Conservation (phyloP, 2,329 filamentous ascomycete species). For the Epichloe glyceriae region DNA sequence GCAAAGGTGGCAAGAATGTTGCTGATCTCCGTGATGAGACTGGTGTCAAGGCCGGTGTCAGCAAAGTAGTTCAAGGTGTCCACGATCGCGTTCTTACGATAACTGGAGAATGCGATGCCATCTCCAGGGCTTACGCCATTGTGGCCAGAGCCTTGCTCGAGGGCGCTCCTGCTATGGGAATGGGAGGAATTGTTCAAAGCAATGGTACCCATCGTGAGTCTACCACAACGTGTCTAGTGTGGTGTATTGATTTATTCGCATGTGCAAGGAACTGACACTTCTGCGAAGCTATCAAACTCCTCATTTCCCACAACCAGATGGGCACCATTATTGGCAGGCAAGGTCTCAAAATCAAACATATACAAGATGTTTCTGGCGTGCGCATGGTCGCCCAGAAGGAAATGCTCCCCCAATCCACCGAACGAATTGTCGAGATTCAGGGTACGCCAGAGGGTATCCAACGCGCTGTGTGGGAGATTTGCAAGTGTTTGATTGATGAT, state of each 20-base stretch:
- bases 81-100: constrained; percentile 96
- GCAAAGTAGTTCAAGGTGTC: constrained; percentile 95
- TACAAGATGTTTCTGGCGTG: constrained; percentile 90
- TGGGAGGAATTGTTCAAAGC: constrained; percentile 78
- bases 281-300: constrained; percentile 72
- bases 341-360: constrained; percentile 98
- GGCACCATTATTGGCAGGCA: constrained; percentile 96
- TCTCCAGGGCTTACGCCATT: constrained; percentile 84
- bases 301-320: constrained; percentile 99
- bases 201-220: constrained; percentile 82
- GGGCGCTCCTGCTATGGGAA: constrained; percentile 86
- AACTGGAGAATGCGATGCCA: constrained; percentile 75
- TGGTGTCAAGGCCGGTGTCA: constrained; percentile 93
- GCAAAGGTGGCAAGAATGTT: constrained; percentile 96
- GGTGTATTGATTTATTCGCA: background rate
- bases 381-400: constrained; percentile 99
- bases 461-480: constrained; percentile 95
- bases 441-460: constrained; percentile 91
- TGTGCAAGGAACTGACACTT: background rate
- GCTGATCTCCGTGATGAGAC: constrained; percentile 95
- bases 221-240: background rate
- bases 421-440: constrained; percentile 94
- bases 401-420: constrained; percentile 97
- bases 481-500: constrained; percentile 95
- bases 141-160: constrained; percentile 87